Conservation (phyloP, 352 stramenopile genomes). For the Phytophthora hibernalis region DNA sequence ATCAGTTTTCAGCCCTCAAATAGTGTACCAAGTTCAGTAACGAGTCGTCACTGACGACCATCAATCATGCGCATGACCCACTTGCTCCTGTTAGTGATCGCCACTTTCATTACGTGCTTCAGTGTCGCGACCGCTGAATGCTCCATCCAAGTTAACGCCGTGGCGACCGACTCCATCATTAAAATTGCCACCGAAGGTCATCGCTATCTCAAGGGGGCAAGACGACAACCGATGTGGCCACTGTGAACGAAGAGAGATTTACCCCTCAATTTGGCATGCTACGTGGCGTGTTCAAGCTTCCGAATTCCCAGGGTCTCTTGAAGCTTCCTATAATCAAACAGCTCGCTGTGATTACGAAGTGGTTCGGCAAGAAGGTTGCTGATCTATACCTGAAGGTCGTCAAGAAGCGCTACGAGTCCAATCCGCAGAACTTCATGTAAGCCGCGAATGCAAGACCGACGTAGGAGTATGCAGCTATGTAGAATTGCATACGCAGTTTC, state of each 20-base stretch:
- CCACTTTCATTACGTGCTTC: neutral
- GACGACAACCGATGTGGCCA: neutral
- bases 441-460: too few relatives aligned
- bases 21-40: neutral
- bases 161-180: neutral
- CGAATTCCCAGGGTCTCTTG: neutral
- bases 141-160: neutral
- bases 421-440: neutral
- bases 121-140: neutral
- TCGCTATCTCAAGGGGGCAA: slow-evolving; percentile 1
- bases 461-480: too few relatives aligned
- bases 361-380: neutral
- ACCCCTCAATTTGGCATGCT: neutral
- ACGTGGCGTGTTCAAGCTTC: neutral
- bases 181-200: neutral
- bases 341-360: neutral
- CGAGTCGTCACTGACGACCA: neutral
- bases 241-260: neutral
- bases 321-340: neutral
- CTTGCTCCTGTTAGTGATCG: neutral
- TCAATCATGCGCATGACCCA: neutral
- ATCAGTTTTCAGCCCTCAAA: neutral
- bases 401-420: neutral
- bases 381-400: neutral
- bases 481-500: too few relatives aligned